These are phyloP conservation scores for Phlebiopsis flavidoalba DNA, from an alignment of 768 basidiomycete species.

Conservation along the genomic window DNA sequence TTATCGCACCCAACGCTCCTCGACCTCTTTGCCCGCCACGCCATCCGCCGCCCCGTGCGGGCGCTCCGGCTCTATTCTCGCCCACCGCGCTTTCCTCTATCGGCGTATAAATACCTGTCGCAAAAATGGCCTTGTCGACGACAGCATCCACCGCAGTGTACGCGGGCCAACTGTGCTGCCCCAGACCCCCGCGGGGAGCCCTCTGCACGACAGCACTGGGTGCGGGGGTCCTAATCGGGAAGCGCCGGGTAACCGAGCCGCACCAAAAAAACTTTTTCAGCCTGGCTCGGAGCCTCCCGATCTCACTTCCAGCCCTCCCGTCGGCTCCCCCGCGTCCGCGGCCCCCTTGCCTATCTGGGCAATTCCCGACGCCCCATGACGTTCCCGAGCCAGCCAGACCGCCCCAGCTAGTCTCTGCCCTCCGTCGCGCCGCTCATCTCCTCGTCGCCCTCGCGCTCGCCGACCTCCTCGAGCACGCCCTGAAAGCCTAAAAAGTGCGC, in stretches of 20 bases:
- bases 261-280: slow-evolving; percentile 24
- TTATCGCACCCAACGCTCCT: slow-evolving; percentile 21
- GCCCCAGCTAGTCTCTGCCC: slow-evolving; percentile 7
- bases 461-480: slow-evolving; percentile 71
- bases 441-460: slow-evolving; percentile 47
- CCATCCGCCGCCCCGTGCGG: slow-evolving; percentile 5
- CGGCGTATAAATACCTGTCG: no score
- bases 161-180: no score
- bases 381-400: background rate
- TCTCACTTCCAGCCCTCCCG: background rate
- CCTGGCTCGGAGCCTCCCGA: slow-evolving; percentile 12
- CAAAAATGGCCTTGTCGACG: no score
- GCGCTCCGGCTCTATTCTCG: slow-evolving; percentile 15
- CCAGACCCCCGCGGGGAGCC: no score
- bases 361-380: background rate
- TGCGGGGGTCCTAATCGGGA: background rate
- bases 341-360: background rate
- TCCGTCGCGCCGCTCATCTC: slow-evolving; percentile 20
- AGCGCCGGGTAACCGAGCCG: slow-evolving; percentile 14
- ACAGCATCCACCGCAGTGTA: no score
- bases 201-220: no score
- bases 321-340: slow-evolving; percentile 10
- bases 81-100: background rate
- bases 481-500: slow-evolving; percentile 87
- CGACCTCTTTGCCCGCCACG: slow-evolving; percentile 10